Conservation (phyloP, 176 grass and related monocot species). For the Hsuehochloa calcarea region DNA sequence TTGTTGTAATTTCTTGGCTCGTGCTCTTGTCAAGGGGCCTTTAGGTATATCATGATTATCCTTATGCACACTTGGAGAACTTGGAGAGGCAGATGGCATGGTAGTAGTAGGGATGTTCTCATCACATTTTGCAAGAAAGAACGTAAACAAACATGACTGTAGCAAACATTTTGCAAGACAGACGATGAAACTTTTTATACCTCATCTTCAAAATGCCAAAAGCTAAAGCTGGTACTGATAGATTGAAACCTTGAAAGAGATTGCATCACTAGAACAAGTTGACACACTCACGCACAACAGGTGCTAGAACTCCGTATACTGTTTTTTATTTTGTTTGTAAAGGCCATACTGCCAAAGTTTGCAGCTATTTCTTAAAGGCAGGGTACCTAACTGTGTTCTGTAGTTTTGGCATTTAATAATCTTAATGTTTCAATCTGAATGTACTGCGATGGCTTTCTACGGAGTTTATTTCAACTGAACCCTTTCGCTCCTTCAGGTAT, state of each 20-base stretch:
- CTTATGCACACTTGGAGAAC: too few species aligned
- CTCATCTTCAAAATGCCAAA: neutral
- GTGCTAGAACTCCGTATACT: neutral
- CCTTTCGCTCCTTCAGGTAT: slow-evolving; percentile 53
- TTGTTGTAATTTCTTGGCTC: too few species aligned
- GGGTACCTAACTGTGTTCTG: slow-evolving; percentile 6
- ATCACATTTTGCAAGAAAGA: neutral
- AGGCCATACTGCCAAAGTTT: neutral
- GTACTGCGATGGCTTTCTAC: neutral
- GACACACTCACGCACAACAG: neutral
- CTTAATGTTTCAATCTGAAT: neutral
- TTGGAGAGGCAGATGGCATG: too few species aligned
- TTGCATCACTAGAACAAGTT: neutral
- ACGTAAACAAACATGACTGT: neutral
- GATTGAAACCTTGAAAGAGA: neutral
- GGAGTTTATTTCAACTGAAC: slow-evolving; percentile 15
- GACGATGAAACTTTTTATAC: neutral
- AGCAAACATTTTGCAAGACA: neutral
- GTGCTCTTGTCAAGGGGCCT: too few species aligned
- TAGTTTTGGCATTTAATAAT: slow-evolving; percentile 9
- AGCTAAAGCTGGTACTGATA: neutral
- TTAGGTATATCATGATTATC: too few species aligned
- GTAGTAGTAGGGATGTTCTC: too few species aligned
- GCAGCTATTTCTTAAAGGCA: neutral
- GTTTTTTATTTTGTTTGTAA: neutral